Evolutionary conservation across 2,329 filamentous ascomycete genomes (phyloP), one percentile per base, ranked within the genome.

Genomic region (Aspergillus novoparasiticus): DNA sequence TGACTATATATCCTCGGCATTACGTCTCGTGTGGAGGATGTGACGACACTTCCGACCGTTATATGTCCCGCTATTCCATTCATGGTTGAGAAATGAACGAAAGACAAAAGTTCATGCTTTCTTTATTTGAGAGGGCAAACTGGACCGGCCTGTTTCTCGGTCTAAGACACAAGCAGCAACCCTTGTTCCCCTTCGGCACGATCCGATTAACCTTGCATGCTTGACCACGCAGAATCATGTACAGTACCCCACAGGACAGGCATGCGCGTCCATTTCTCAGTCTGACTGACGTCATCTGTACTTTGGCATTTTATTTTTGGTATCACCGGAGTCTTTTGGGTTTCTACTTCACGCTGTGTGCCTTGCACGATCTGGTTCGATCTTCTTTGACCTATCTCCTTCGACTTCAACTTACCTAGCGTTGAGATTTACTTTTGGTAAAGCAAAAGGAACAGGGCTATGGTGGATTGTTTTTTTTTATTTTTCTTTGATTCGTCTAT

Each of bases 1-100:
- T 39, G 61, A 63, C 57, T 59, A 54, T 68, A 58, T 64, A 64
- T 66, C 63, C 65, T 70, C 65, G 60, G 58, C 67, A 64, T 71
- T 45, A 72, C 64, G 69, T 67, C 53, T 63, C 62, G 60, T 62
- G 70, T 65, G 46, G 63, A 66, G 63, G 67, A 63, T 65, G 60
- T 66, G 59, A 71, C 61, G 64, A 68, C 58, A 48, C 56, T 60
- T 62, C 62, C 46, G 60, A 61, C 50, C 62, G 50, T 56, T 58
- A 28, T 46, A 61, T 58, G 55, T 55, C 60, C 57, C 36, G 58
- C 48, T 43, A 39, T 63, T 60, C 45, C 48, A 58, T 57, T 62
- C 59, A 62, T 45, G 60, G 61, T 58, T 59, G 54, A 62, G 60
- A 61, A 60, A 54, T 41, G 30, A 59, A 53, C 43, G 55, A 48